Conservation (phyloP, 2,329 filamentous ascomycete species). For the Cordyceps farinosa region DNA sequence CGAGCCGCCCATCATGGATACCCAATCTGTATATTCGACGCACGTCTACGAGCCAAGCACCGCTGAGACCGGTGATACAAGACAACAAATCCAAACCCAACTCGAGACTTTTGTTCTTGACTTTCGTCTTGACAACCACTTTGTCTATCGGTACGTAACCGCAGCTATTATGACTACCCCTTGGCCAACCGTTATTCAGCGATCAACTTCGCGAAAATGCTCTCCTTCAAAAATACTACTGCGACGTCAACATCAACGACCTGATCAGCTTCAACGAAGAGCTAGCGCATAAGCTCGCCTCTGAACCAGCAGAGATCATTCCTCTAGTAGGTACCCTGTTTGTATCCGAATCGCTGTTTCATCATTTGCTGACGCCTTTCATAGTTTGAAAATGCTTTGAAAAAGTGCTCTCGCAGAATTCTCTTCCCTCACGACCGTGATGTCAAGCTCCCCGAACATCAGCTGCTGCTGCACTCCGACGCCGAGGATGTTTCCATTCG, state of each 20-base stretch:
- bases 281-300: slow-evolving; percentile 82
- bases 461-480: slow-evolving; percentile 89
- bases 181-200: slow-evolving; percentile 61
- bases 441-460: slow-evolving; percentile 78
- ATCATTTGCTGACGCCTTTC: slow-evolving; percentile 14
- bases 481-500: slow-evolving; percentile 90
- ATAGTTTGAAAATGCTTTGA: slow-evolving; percentile 87
- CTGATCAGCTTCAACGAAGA: slow-evolving; percentile 96
- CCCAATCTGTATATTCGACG: slow-evolving; percentile 79
- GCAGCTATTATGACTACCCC: not conserved
- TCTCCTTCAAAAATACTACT: slow-evolving; percentile 88
- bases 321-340: slow-evolving; percentile 63
- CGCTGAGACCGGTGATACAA: slow-evolving; percentile 64
- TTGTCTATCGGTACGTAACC: slow-evolving; percentile 75
- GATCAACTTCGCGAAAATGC: slow-evolving; percentile 96
- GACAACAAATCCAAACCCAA: slow-evolving; percentile 69
- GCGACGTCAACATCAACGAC: slow-evolving; percentile 93
- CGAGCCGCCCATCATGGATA: slow-evolving; percentile 61
- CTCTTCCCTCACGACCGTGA: slow-evolving; percentile 73
- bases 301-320: slow-evolving; percentile 88
- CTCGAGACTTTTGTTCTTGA: slow-evolving; percentile 89
- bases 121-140: slow-evolving; percentile 90
- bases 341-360: not conserved
- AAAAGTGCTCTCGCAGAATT: slow-evolving; percentile 88
- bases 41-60: slow-evolving; percentile 71